phyloP scores from a whole-genome alignment of 2,329 filamentous ascomycete species.

The Neonectria hederae region DNA sequence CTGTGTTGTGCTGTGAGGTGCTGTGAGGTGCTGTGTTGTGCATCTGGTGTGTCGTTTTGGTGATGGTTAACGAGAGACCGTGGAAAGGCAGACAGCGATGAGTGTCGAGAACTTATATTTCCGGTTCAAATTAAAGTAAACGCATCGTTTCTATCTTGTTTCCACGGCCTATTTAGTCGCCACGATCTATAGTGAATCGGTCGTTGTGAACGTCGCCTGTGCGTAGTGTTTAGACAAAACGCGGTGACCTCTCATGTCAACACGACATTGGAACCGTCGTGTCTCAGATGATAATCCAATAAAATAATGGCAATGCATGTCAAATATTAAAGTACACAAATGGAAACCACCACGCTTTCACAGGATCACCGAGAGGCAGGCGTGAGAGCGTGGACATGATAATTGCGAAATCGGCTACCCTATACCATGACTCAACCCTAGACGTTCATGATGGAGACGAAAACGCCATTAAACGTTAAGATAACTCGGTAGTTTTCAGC shows the following conservation, averaged over 20 bases:
- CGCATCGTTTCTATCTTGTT: background rate
- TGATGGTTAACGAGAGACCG: background rate
- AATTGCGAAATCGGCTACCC: slow-evolving; percentile 20
- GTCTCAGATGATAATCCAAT: background rate
- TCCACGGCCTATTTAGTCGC: background rate
- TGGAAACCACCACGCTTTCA: background rate
- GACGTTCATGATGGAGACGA: background rate
- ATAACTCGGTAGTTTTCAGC: background rate
- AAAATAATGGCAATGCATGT: background rate
- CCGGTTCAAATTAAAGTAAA: background rate
- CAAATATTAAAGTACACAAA: background rate
- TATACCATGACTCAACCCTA: slow-evolving; percentile 12
- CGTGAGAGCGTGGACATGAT: background rate
- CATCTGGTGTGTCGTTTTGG: too few species aligned
- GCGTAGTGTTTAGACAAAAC: background rate
- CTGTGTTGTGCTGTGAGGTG: too few species aligned
- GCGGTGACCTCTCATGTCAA: too few species aligned
- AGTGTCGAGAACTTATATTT: background rate
- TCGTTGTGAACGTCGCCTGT: too few species aligned
- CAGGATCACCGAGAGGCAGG: background rate
- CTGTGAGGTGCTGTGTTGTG: too few species aligned
- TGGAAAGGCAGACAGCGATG: background rate
- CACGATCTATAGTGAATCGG: background rate
- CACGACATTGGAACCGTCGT: too few species aligned
- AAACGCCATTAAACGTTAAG: background rate